Base-by-base conservation (phyloP, 306 rosid species). In the Elaeagnus macrophylla region DNA sequence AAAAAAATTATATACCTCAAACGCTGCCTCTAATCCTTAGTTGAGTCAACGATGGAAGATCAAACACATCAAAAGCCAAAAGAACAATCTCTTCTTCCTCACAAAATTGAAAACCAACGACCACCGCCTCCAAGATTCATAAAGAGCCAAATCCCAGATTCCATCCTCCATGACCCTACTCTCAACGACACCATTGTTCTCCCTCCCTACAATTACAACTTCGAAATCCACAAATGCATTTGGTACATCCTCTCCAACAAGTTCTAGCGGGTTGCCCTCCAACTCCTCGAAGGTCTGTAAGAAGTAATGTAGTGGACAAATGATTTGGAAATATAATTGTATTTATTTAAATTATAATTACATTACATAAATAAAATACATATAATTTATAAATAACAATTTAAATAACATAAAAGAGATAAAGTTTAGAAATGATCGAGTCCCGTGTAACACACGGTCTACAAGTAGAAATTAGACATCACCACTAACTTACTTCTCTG, bases 271-370 rank as follows among this genome's bases (percentile, higher is more conserved):
- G 76, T 88, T 18, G 94, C 94, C 10, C 91, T 88, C 17, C 94
- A 84, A 52, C 83, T 84, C 44, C 94, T 94, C 0, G 96, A 88
- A 62, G 96, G 96, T 35, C 94, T 88, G n/a, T n/a, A n/a, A n/a
- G n/a, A n/a, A n/a, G n/a, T n/a, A n/a, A n/a, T n/a, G n/a, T n/a
- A n/a, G n/a, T n/a, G n/a, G n/a, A n/a, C n/a, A n/a, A n/a, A n/a
- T n/a, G n/a, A n/a, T n/a, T n/a, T n/a, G n/a, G n/a, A n/a, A n/a
- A n/a, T n/a, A n/a, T n/a, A n/a, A n/a, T n/a, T n/a, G n/a, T n/a
- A n/a, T n/a, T n/a, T n/a, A n/a, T n/a, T n/a, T n/a, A n/a, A n/a
- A n/a, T n/a, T n/a, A n/a, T n/a, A n/a, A n/a, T n/a, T n/a, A n/a
- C n/a, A n/a, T n/a, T n/a, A n/a, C n/a, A n/a, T n/a, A n/a, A n/a